Conservation (phyloP, 106 monocot species). For the Dactylorhiza incarnata region DNA sequence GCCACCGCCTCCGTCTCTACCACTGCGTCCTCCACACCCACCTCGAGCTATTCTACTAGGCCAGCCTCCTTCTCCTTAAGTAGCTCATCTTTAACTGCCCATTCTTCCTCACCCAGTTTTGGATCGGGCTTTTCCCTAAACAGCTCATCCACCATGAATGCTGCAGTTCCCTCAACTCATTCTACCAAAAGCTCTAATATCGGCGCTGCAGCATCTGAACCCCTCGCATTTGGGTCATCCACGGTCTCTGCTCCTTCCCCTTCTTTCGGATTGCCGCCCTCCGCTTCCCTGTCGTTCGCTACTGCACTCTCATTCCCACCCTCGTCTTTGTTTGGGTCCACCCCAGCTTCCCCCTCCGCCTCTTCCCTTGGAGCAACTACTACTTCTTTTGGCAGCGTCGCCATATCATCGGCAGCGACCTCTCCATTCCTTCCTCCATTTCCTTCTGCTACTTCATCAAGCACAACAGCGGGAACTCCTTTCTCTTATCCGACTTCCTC, state of each 20-base stretch:
- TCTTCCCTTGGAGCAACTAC: background rate
- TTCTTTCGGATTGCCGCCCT: background rate
- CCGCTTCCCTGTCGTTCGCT: background rate
- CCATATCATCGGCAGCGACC: slow-evolving; percentile 1
- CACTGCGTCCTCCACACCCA: background rate
- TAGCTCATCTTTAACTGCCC: background rate
- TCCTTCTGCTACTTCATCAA: slow-evolving; percentile 4
- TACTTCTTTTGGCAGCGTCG: background rate
- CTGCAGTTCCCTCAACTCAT: background rate
- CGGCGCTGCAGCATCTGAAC: background rate
- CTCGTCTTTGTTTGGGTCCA: slow-evolving; percentile 1
- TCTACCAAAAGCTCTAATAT: background rate
- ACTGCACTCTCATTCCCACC: background rate
- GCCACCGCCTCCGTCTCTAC: background rate
- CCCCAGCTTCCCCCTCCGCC: background rate
- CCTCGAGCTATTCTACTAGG: background rate
- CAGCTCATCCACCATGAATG: background rate
- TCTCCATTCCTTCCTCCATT: slow-evolving; percentile 1
- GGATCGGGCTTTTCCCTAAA: background rate
- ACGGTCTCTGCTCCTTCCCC: background rate
- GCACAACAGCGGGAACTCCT: background rate
- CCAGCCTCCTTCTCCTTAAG: slow-evolving; percentile 2
- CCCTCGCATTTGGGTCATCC: background rate
- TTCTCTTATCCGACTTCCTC: background rate
- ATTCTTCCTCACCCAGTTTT: background rate